Evolutionary conservation across 805 yeast species (phyloP).

Genomic region (Yarrowia sp.): DNA sequence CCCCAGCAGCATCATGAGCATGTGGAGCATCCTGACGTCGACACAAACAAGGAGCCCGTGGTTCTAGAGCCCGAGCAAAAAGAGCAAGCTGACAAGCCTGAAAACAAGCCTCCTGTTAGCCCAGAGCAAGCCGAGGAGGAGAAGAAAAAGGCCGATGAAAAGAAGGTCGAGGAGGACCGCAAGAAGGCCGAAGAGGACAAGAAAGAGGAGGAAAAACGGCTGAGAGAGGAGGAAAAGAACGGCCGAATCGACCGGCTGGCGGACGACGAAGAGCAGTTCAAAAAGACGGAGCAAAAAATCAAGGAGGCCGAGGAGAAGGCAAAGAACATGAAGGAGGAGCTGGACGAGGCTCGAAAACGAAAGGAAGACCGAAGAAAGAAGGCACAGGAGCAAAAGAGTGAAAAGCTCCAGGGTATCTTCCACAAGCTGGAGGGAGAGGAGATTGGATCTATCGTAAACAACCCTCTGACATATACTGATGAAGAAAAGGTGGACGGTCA

Average conservation of each 20-base stretch:
- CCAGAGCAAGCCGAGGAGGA: slow-evolving; percentile 8
- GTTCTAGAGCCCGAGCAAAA: slow-evolving; percentile 38
- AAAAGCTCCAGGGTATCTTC: slow-evolving; percentile 16
- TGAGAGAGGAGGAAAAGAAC: slow-evolving; percentile 15
- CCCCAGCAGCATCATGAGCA: slow-evolving; percentile 2
- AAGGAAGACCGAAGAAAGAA: slow-evolving; percentile 36
- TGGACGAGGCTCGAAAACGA: slow-evolving; percentile 11
- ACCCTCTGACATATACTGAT: slow-evolving; percentile 21
- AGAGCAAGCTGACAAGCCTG: slow-evolving; percentile 44
- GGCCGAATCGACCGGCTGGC: slow-evolving; percentile 43
- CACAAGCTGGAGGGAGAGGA: slow-evolving; percentile 33
- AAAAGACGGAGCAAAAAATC: slow-evolving; percentile 1
- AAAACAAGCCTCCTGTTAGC: slow-evolving; percentile 40
- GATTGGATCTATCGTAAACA: slow-evolving; percentile 17
- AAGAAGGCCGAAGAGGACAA: slow-evolving; percentile 27
- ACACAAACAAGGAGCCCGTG: not conserved
- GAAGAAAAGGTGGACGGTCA: slow-evolving; percentile 33
- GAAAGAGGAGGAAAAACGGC: slow-evolving; percentile 29
- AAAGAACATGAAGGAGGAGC: slow-evolving; percentile 37
- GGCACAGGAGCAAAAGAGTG: slow-evolving; percentile 26
- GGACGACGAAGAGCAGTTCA: slow-evolving; percentile 24
- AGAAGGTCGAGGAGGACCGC: slow-evolving; percentile 1
- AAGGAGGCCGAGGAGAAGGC: slow-evolving; percentile 9
- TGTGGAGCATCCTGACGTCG: too few relatives aligned
- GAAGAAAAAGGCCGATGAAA: slow-evolving; percentile 7